These are phyloP conservation scores for Zygosaccharomyces gambellarensis DNA, from an alignment of 805 yeast species.

Conservation along the genomic window DNA sequence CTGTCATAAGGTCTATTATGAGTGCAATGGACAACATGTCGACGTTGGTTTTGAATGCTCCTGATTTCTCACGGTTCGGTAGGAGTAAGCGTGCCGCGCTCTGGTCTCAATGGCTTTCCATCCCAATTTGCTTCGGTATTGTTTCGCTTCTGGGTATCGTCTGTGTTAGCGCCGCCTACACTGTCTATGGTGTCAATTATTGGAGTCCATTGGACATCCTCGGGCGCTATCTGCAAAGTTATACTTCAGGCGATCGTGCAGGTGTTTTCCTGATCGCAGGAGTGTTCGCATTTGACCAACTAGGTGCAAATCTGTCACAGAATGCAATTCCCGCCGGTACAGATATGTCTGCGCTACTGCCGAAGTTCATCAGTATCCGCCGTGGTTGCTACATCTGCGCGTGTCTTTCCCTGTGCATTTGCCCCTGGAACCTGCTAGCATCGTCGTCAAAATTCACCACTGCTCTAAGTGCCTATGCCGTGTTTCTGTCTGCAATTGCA, in stretches of 20 bases:
- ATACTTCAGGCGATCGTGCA: conserved; percentile 57
- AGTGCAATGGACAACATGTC: conserved; percentile 81
- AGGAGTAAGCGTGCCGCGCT: conserved; percentile 47
- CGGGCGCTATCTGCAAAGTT: conserved; percentile 52
- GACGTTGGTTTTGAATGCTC: conserved; percentile 81
- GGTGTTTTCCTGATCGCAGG: conserved; percentile 73
- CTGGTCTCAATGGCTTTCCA: conserved; percentile 57
- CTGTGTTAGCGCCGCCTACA: conserved; percentile 72
- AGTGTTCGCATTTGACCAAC: conserved; percentile 69
- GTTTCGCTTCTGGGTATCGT: conserved; percentile 83
- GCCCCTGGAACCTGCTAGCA: conserved; percentile 79
- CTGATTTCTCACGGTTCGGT: conserved; percentile 85
- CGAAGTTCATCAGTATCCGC: conserved; percentile 63
- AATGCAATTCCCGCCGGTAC: conserved; percentile 70
- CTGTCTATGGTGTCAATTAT: conserved; percentile 59
- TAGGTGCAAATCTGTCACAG: conserved; percentile 73
- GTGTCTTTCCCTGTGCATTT: conserved; percentile 58
- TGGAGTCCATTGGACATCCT: conserved; percentile 86
- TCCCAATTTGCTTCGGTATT: conserved; percentile 73
- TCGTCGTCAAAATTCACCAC: conserved; percentile 72
- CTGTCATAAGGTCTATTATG: conserved; percentile 73
- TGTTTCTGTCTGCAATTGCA: conserved; percentile 77
- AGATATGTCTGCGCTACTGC: conserved; percentile 62
- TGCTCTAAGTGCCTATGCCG: conserved; percentile 74
- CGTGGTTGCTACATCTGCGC: conserved; percentile 82